Percentiles rank a stretch among this genome's conserved stretches.
Evolutionary conservation across 345 rosid genomes (phyloP).

Genomic region (Rhodomyrtus tomentosa): DNA sequence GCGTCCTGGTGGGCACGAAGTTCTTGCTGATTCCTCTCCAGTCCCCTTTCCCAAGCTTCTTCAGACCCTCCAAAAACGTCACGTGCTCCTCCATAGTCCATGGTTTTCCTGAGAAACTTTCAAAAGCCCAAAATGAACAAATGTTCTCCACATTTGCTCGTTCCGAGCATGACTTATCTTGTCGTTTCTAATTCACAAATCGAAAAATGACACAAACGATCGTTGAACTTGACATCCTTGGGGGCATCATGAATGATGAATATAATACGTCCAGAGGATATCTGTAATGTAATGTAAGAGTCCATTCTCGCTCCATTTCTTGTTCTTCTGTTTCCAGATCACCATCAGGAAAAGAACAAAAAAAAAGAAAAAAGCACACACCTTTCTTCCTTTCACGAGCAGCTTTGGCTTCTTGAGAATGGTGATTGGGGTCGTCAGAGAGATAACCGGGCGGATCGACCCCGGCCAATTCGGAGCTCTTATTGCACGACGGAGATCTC

Average conservation of each 20-base stretch:
- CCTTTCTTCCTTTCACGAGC: constrained; percentile 34
- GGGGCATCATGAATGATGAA: background rate
- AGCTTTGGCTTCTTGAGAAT: background rate
- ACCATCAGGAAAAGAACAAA: background rate
- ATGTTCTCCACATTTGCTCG: background rate
- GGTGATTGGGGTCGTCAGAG: constrained; percentile 27
- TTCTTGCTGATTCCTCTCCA: constrained; percentile 54
- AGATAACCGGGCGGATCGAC: constrained; percentile 12
- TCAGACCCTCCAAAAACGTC: constrained; percentile 35
- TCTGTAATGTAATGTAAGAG: background rate
- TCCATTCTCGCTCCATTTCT: background rate
- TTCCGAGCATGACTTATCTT: background rate
- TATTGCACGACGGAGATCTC: background rate
- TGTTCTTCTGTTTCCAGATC: background rate
- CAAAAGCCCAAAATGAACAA: background rate
- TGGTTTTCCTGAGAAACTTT: constrained; percentile 25
- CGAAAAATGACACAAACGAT: background rate
- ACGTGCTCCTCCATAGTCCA: constrained; percentile 60
- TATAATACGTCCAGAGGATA: background rate
- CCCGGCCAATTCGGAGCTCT: background rate
- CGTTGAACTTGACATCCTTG: background rate
- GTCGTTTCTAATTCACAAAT: background rate
- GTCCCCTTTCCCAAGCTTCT: constrained; percentile 50
- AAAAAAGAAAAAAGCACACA: background rate
- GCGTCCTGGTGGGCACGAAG: constrained; percentile 50